Evolutionary conservation across 176 grass and related monocot genomes (phyloP).

Genomic region (Neostapfia colusana): DNA sequence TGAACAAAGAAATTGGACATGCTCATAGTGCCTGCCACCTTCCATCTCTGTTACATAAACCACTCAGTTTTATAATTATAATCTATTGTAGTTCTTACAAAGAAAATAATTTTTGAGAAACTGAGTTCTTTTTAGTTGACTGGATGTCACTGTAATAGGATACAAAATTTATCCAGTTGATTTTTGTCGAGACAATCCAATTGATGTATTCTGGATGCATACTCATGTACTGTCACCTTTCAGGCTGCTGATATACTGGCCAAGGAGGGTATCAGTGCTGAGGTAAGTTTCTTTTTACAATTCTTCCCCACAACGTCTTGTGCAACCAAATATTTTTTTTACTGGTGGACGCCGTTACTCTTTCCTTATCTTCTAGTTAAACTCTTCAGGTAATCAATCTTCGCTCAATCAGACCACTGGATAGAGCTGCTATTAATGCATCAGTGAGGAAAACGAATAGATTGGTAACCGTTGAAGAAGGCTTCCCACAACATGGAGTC

Average conservation of each 20-base stretch:
- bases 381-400: slow-evolving; percentile 89
- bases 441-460: slow-evolving; percentile 97
- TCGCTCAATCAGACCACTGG: slow-evolving; percentile 88
- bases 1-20: not conserved
- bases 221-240: slow-evolving; percentile 40
- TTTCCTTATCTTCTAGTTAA: slow-evolving; percentile 32
- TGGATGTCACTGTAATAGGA: not conserved
- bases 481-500: slow-evolving; percentile 87
- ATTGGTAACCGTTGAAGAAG: slow-evolving; percentile 93
- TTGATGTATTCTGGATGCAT: not conserved
- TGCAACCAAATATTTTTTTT: not conserved
- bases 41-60: not conserved
- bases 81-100: not conserved
- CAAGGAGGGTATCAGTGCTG: slow-evolving; percentile 93
- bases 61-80: not conserved
- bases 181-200: not conserved
- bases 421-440: slow-evolving; percentile 86
- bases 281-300: slow-evolving; percentile 52
- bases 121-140: not conserved
- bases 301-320: slow-evolving; percentile 3
- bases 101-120: not conserved
- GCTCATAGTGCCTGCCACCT: not conserved
- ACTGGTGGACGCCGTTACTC: not conserved
- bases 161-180: not conserved
- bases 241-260: slow-evolving; percentile 93